Evolutionary conservation across 805 yeast species (phyloP), one percentile per base, ranked within the genome.

Genomic region (Scheffersomyces ergatensis): DNA sequence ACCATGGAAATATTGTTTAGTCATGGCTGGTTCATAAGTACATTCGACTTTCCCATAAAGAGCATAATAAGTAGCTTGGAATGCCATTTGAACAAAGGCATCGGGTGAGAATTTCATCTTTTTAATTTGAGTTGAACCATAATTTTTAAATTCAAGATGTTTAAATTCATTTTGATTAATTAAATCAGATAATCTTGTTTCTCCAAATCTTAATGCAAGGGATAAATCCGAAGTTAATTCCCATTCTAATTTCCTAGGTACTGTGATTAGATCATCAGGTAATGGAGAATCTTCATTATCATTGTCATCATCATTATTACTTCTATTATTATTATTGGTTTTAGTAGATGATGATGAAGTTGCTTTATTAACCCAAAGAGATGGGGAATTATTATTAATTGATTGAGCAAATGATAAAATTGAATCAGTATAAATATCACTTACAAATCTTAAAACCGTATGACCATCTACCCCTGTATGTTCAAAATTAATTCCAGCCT

Each of bases 391-490:
- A 45, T 78, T 78, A 51, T 89, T 88, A 53, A 89, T 89, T 12
- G 85, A 75, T 53, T 78, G 82, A 8, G 97, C 97, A 72, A 89
- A 89, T 36, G 90, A 77, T 46, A 89, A 68, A 39, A 89, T 88
- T 1, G 96, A 84, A 59, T 89, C 97, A 0, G 97, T 89, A 59
- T 89, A 89, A 40, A 89, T 85, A 61, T 89, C 97, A 30, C 89
- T 80, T 12, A 89, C 95, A 67, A 85, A 84, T 48, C 97, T 67
- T 49, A 89, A 67, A 4, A 89, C 96, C 0, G 97, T 89, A 61
- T 89, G 97, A 42, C 97, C 97, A 63, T 89, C 97, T 20, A 89
- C 95, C 51, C 96, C 96, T 0, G 97, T 85, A 57, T 89, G 93
- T 56, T 89, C 97, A 58, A 89, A 89, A 61, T 90, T 89, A 49